A percentile compares a stretch with the other conserved stretches of the same genome.
Evolutionary conservation across 805 yeast species (phyloP).

Genomic region (Candida methanosorbosa): DNA sequence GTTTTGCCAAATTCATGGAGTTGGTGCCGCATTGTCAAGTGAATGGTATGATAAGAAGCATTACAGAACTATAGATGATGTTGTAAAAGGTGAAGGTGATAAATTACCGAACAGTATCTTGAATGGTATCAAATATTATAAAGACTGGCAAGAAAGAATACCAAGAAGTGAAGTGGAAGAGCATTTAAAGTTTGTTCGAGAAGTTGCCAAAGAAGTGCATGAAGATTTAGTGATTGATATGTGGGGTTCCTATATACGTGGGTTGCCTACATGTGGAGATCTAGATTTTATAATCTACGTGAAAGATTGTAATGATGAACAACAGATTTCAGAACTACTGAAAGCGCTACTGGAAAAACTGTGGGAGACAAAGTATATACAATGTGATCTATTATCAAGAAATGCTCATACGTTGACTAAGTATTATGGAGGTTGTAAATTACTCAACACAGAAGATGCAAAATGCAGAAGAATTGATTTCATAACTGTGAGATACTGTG

Average conservation of each 20-base stretch:
- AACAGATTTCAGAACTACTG: slow-evolving; percentile 9
- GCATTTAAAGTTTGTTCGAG: slow-evolving; percentile 28
- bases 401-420: slow-evolving; percentile 14
- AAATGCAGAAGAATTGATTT: slow-evolving; percentile 53
- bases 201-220: slow-evolving; percentile 17
- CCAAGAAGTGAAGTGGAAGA: slow-evolving; percentile 34
- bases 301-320: slow-evolving; percentile 18
- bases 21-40: slow-evolving; percentile 34
- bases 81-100: slow-evolving; percentile 9
- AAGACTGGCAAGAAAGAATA: slow-evolving; percentile 37
- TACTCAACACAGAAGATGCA: no score
- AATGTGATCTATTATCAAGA: slow-evolving; percentile 14
- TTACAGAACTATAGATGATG: slow-evolving; percentile 30
- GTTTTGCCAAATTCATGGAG: slow-evolving; percentile 38
- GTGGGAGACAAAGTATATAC: slow-evolving; percentile 8
- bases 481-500: slow-evolving; percentile 34
- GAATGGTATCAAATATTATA: slow-evolving; percentile 36
- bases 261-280: slow-evolving; percentile 38
- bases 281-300: slow-evolving; percentile 41
- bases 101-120: slow-evolving; percentile 17
- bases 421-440: slow-evolving; percentile 28
- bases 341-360: slow-evolving; percentile 8
- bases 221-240: slow-evolving; percentile 25
- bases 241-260: slow-evolving; percentile 48
- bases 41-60: slow-evolving; percentile 31